Percentiles rank a stretch among this genome's conserved stretches.
Conservation (phyloP, 164 flowering plant species). For the Nymphaea colorata region DNA sequence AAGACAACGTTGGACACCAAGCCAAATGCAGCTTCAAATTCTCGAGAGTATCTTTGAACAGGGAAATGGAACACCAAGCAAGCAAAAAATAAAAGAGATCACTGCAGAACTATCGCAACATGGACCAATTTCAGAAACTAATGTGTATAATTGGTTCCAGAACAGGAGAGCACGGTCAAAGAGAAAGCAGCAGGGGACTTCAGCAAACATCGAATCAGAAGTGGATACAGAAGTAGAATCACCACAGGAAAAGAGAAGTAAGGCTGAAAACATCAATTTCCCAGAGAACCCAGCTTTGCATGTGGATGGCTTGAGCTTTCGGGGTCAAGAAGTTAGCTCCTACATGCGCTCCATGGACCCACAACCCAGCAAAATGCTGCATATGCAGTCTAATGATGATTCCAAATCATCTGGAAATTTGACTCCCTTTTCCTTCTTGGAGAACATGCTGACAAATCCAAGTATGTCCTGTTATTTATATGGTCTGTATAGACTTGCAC, state of each 20-base stretch:
- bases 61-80: conserved; percentile 90
- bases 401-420: conserved; percentile 26
- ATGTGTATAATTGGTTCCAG: conserved; percentile 93
- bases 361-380: conserved; percentile 23
- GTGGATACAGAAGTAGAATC: conserved; percentile 67
- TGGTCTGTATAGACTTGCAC: no score
- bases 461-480: conserved; percentile 11
- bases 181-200: conserved; percentile 34
- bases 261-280: conserved; percentile 23
- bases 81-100: conserved; percentile 69
- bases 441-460: conserved; percentile 27
- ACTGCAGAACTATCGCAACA: conserved; percentile 65
- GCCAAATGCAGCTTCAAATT: conserved; percentile 85
- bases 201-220: conserved; percentile 36
- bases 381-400: conserved; percentile 21
- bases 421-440: conserved; percentile 37
- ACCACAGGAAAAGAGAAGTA: conserved; percentile 49
- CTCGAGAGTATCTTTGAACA: conserved; percentile 83
- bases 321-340: conserved; percentile 47
- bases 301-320: conserved; percentile 50
- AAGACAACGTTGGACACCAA: conserved; percentile 96
- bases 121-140: conserved; percentile 80
- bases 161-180: conserved; percentile 87
- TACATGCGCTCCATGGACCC: conserved; percentile 35
- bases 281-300: conserved; percentile 21